Evolutionary conservation across 164 flowering plant genomes (phyloP).

Genomic region (Taxillus chinensis): DNA sequence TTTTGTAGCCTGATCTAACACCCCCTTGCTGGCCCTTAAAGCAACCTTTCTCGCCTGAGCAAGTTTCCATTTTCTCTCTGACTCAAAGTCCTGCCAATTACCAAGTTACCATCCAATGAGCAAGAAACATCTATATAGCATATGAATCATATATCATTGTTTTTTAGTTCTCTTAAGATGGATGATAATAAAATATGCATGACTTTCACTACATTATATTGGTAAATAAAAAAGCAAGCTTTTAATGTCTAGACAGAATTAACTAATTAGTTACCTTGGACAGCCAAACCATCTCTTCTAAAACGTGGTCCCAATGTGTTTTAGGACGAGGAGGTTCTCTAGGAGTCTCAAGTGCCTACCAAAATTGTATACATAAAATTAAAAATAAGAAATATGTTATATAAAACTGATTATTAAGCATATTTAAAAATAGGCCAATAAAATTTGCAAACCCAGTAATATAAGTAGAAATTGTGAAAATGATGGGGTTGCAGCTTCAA

Average conservation of each 20-base stretch:
- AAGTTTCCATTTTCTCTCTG: constrained; percentile 95
- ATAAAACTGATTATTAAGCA: neutral
- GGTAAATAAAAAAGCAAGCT: neutral
- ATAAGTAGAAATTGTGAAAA: no score
- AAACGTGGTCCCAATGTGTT: constrained; percentile 98
- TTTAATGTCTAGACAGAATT: neutral
- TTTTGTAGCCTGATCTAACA: constrained; percentile 86
- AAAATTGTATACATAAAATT: constrained; percentile 1
- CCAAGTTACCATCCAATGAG: constrained; percentile 5
- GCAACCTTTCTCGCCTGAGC: constrained; percentile 94
- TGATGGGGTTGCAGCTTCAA: no score
- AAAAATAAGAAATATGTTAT: neutral
- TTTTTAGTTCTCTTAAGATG: neutral
- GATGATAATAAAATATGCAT: neutral
- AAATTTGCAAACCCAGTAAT: no score
- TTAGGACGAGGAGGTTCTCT: constrained; percentile 86
- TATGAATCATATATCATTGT: neutral
- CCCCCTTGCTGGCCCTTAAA: constrained; percentile 81
- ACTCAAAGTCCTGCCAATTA: constrained; percentile 80
- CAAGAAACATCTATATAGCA: constrained; percentile 3
- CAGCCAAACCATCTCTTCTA: constrained; percentile 98
- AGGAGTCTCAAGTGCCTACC: constrained; percentile 86
- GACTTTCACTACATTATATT: no score
- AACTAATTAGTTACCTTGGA: constrained; percentile 56
- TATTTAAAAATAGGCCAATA: no score